These are phyloP conservation scores for Clausena lansium DNA, from an alignment of 345 rosid species.

Conservation along the genomic window DNA sequence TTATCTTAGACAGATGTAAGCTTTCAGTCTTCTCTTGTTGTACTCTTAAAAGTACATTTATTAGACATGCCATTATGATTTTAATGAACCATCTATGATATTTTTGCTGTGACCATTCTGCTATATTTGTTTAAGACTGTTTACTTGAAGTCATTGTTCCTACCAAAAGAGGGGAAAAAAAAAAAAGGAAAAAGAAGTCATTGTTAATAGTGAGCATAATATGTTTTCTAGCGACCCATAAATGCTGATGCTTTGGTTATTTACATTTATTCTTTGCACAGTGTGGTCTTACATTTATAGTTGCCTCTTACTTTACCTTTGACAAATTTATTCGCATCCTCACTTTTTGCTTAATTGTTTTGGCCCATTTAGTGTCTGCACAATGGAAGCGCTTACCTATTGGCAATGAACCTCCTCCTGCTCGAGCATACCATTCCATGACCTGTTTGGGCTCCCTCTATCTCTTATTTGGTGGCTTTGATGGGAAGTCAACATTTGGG, in stretches of 20 bases:
- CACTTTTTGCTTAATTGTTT: not conserved
- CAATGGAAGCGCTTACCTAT: conserved; percentile 84
- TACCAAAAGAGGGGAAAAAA: too few relatives aligned
- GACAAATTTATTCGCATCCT: conserved; percentile 11
- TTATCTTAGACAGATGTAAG: conserved; percentile 87
- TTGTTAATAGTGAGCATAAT: not conserved
- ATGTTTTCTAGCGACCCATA: not conserved
- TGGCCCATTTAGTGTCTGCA: conserved; percentile 61
- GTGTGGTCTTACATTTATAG: not conserved
- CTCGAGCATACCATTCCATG: conserved; percentile 93
- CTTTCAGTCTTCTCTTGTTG: conserved; percentile 15
- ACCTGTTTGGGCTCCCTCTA: conserved; percentile 68
- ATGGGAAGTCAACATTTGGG: conserved; percentile 88
- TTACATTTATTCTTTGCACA: not conserved
- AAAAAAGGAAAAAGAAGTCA: too few relatives aligned
- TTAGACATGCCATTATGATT: not conserved
- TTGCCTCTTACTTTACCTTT: not conserved
- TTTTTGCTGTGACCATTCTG: not conserved
- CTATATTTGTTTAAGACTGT: not conserved
- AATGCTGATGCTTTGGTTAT: not conserved
- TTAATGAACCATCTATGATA: not conserved
- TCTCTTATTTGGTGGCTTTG: conserved; percentile 90
- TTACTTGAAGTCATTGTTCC: not conserved
- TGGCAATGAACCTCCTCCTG: conserved; percentile 76
- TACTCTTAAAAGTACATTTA: not conserved